Evolutionary conservation across 345 rosid genomes (phyloP), one percentile per base, ranked within the genome.

Genomic region (Heritiera littoralis): DNA sequence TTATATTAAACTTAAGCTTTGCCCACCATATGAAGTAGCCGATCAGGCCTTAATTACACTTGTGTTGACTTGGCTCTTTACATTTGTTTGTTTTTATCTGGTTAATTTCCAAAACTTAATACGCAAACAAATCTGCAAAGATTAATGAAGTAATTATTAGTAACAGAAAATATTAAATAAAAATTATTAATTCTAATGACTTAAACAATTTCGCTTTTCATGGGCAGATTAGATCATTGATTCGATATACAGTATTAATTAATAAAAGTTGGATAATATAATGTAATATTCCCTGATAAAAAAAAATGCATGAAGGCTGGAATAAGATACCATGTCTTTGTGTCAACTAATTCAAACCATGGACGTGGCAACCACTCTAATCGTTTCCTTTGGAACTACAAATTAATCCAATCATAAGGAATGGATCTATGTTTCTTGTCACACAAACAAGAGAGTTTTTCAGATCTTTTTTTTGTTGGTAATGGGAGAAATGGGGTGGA

Each of bases 291-390:
- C 61, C 41, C 49, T 60, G 41, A 54, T 65, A 48, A 70, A 76
- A 1, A 61, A 59, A 65, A 59, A 7, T 60, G 48, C 58, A 41
- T 61, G 51, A 75, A 69, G 66, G 58, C 45, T 46, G 70, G 72
- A 63, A 55, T 76, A 32, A 52, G 84, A 76, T 66, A 48, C 80
- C 35, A 40, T 41, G 85, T 56, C 82, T 46, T 79, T 18, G 8
- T 55, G 65, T 79, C 79, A 84, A 73, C 84, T 41, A 63, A 71
- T 15, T 81, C 76, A 80, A 77, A 80, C 87, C 11, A 83, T 81
- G 83, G 90, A 87, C 91, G 89, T 91, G 91, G 78, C 87, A 88
- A 86, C 90, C 87, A 86, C 92, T 85, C 81, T 77, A 69, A 66
- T 73, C 75, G 66, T 2, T 65, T 40, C 67, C 72, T 58, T 49